Conservation (phyloP, 148 eudicot species). For the Heliosperma pusillum region DNA sequence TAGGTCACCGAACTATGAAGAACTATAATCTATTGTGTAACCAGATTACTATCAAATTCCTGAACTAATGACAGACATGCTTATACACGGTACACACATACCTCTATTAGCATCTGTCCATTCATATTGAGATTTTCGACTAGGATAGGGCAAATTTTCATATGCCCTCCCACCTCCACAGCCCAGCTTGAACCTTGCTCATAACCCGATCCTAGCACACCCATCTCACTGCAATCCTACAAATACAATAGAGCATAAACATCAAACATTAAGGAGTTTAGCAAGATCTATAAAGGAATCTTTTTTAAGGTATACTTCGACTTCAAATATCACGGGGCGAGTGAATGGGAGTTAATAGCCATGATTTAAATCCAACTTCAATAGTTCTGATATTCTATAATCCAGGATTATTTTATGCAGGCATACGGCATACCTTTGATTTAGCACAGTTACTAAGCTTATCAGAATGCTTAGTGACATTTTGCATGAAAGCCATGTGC, state of each 20-base stretch:
- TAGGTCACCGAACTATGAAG: not conserved
- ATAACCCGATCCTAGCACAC: constrained; percentile 39
- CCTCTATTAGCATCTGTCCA: constrained; percentile 84
- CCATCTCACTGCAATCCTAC: constrained; percentile 55
- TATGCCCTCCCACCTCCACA: constrained; percentile 77
- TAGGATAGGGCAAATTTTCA: constrained; percentile 65
- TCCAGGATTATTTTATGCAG: not conserved
- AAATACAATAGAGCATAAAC: constrained; percentile 22
- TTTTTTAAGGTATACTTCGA: not conserved
- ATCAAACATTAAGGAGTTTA: not conserved
- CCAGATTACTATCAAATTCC: too few relatives aligned
- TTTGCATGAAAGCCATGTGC: constrained; percentile 86
- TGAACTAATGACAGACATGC: not conserved
- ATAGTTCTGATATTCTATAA: not conserved
- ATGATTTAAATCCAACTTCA: not conserved
- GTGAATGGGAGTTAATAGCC: not conserved
- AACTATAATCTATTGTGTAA: not conserved
- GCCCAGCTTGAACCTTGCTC: constrained; percentile 98
- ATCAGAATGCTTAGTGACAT: constrained; percentile 73
- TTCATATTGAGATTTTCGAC: constrained; percentile 68
- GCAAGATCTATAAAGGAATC: not conserved
- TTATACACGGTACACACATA: constrained; percentile 19
- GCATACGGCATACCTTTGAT: constrained; percentile 63
- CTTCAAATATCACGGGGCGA: not conserved
- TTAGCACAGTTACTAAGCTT: constrained; percentile 55